Evolutionary conservation across 257 asterid genomes (phyloP).

Genomic region (Solanum microdontum): DNA sequence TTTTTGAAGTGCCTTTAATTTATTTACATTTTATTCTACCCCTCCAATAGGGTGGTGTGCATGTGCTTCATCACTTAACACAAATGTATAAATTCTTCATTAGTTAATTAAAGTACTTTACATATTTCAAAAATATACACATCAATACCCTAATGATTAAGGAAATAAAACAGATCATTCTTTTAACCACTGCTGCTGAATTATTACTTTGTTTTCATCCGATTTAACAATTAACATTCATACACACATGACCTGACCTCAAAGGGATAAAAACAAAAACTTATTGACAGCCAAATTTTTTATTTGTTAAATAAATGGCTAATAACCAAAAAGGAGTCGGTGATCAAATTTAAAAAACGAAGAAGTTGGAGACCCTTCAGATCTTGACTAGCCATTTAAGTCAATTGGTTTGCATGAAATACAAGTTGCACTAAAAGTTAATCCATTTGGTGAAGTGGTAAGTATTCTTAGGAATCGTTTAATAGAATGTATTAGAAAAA

Average conservation of each 20-base stretch:
- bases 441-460: neutral
- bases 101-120: conserved; percentile 12
- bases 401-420: conserved; percentile 6
- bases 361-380: neutral
- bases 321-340: neutral
- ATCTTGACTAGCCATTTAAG: neutral
- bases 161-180: neutral
- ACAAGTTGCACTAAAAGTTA: neutral
- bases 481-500: accelerated
- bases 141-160: conserved; percentile 6
- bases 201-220: neutral
- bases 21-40: conserved; percentile 5
- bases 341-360: neutral
- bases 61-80: conserved; percentile 41
- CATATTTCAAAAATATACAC: conserved; percentile 2
- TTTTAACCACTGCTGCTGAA: neutral
- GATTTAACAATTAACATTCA: neutral
- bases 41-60: conserved; percentile 47
- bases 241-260: neutral
- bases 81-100: conserved; percentile 12
- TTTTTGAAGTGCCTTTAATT: conserved; percentile 4
- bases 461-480: accelerated
- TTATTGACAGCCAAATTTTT: neutral
- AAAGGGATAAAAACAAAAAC: neutral
- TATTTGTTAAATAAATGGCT: neutral